phyloP scores from a whole-genome alignment of 2,329 filamentous ascomycete genomes.

The Sporothrix phasma region DNA sequence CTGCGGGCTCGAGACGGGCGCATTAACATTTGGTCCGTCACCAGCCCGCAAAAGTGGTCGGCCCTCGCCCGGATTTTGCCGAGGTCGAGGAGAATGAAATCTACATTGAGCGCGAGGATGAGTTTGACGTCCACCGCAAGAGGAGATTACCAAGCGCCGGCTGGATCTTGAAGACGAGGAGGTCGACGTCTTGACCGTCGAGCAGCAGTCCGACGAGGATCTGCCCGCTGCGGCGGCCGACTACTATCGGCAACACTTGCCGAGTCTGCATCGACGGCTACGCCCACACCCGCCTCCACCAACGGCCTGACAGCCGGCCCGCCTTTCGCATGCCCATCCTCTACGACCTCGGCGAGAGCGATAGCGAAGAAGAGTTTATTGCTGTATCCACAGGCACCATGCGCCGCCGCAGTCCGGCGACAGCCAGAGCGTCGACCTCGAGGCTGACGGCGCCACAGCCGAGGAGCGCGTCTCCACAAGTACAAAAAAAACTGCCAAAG shows the following conservation, averaged over 20 bases:
- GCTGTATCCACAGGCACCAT: slow-evolving; percentile 68
- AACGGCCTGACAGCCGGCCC: neutral
- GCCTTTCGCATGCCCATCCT: slow-evolving; percentile 83
- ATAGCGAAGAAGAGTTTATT: slow-evolving; percentile 83
- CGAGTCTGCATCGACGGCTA: neutral
- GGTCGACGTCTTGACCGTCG: slow-evolving; percentile 76
- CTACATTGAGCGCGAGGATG: slow-evolving; percentile 90
- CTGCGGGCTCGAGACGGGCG: slow-evolving; percentile 87
- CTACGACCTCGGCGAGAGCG: slow-evolving; percentile 85
- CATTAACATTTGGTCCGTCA: slow-evolving; percentile 93
- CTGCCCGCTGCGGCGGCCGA: slow-evolving; percentile 34
- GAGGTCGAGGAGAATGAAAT: slow-evolving; percentile 98
- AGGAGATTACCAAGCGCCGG: slow-evolving; percentile 84
- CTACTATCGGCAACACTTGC: neutral
- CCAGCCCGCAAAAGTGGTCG: slow-evolving; percentile 93
- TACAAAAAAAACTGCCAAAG: slow-evolving; percentile 33
- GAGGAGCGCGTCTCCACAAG: slow-evolving; percentile 22
- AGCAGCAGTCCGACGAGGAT: slow-evolving; percentile 52
- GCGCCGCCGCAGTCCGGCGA: slow-evolving; percentile 71
- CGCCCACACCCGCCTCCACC: neutral
- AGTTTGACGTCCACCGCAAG: slow-evolving; percentile 94
- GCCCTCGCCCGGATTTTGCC: slow-evolving; percentile 88
- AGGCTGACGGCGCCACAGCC: slow-evolving; percentile 45
- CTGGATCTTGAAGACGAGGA: slow-evolving; percentile 89
- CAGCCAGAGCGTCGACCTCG: slow-evolving; percentile 42